phyloP scores from a whole-genome alignment of 106 monocot genomes.

The Apostasia ramifera region DNA sequence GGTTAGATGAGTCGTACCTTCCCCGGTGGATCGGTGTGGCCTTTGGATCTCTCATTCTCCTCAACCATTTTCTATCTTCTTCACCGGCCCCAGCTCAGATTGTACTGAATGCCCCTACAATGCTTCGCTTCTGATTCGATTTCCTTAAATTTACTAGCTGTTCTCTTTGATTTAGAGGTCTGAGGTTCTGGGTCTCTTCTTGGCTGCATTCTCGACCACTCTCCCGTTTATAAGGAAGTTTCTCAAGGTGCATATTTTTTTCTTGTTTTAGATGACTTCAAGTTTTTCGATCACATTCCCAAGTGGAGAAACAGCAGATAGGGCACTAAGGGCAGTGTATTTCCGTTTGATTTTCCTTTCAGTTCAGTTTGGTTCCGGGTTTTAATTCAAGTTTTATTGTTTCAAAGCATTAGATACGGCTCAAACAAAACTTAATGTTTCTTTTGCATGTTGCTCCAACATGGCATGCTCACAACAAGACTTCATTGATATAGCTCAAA shows the following conservation, averaged over 20 bases:
- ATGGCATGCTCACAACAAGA: too few relatives aligned
- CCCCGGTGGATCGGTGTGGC: slow-evolving; percentile 45
- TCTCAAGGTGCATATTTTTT: slow-evolving; percentile 47
- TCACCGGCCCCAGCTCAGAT: slow-evolving; percentile 56
- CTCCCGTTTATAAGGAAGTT: slow-evolving; percentile 80
- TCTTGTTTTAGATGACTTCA: neutral
- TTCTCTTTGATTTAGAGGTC: slow-evolving; percentile 41
- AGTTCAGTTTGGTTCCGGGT: too few relatives aligned
- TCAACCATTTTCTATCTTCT: slow-evolving; percentile 56
- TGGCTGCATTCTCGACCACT: slow-evolving; percentile 64
- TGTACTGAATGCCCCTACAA: slow-evolving; percentile 12
- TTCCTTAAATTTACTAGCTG: neutral
- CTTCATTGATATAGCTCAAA: too few relatives aligned
- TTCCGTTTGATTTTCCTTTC: too few relatives aligned
- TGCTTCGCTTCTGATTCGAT: neutral
- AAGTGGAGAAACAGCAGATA: neutral
- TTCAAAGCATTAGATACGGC: too few relatives aligned
- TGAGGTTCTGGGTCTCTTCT: slow-evolving; percentile 63
- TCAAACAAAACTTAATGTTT: too few relatives aligned
- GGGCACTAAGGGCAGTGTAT: too few relatives aligned
- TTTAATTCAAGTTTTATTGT: too few relatives aligned
- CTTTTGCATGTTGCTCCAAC: too few relatives aligned
- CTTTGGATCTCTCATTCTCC: slow-evolving; percentile 44
- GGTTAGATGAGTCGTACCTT: slow-evolving; percentile 72
- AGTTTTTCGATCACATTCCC: slow-evolving; percentile 12